phyloP scores from a whole-genome alignment of 2,329 filamentous ascomycete genomes.

The Colletotrichum horii region DNA sequence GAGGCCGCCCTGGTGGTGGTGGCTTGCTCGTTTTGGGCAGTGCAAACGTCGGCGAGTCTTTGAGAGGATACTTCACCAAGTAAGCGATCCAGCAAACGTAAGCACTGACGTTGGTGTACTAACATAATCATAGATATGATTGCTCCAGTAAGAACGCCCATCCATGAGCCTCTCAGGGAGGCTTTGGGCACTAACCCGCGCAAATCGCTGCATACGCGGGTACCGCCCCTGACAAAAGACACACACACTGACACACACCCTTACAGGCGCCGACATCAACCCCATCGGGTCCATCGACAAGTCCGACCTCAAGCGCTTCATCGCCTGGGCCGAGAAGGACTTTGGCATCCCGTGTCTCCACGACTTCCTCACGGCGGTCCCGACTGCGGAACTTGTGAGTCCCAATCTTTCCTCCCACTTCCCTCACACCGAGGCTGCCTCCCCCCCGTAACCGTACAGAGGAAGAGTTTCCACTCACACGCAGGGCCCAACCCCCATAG shows the following conservation, averaged over 20 bases:
- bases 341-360: slow-evolving; percentile 70
- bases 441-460: background rate
- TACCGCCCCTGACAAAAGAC: background rate
- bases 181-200: background rate
- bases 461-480: background rate
- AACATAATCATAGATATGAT: slow-evolving; percentile 1
- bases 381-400: slow-evolving; percentile 61
- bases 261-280: slow-evolving; percentile 47
- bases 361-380: slow-evolving; percentile 68
- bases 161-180: background rate
- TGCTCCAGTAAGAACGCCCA: slow-evolving; percentile 2
- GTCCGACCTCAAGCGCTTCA: slow-evolving; percentile 74
- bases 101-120: background rate
- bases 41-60: slow-evolving; percentile 63
- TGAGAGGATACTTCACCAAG: slow-evolving; percentile 66
- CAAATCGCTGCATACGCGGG: background rate
- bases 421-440: background rate
- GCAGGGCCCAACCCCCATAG: background rate
- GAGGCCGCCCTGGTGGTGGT: slow-evolving; percentile 59
- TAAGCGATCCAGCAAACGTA: slow-evolving; percentile 30
- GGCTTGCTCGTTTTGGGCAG: slow-evolving; percentile 71
- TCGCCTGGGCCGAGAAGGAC: slow-evolving; percentile 63
- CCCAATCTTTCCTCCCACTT: background rate
- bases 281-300: slow-evolving; percentile 69
- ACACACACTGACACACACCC: background rate